These are phyloP conservation scores for Penicillium psychrosexuale DNA, from an alignment of 2,329 filamentous ascomycete species.

Conservation along the genomic window DNA sequence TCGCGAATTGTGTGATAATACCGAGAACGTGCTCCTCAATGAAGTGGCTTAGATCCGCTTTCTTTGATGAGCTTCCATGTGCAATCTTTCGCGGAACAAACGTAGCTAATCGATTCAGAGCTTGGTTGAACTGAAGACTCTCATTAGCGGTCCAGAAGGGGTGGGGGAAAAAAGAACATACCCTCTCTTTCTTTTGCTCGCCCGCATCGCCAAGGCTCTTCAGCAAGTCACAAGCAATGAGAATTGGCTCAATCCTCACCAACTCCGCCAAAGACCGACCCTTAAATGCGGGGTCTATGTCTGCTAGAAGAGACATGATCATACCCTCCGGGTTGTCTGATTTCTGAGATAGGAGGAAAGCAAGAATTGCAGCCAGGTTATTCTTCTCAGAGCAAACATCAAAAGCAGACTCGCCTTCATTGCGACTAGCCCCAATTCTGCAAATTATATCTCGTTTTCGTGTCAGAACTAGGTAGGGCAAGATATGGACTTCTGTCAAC, in stretches of 20 bases:
- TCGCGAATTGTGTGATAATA: constrained; percentile 77
- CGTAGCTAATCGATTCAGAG: constrained; percentile 50
- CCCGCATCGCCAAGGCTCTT: constrained; percentile 71
- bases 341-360: constrained; percentile 56
- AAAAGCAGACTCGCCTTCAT: constrained; percentile 52
- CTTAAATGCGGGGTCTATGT: constrained; percentile 68
- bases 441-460: constrained; percentile 75
- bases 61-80: constrained; percentile 47
- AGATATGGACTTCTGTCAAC: constrained; percentile 72
- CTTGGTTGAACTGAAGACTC: constrained; percentile 46
- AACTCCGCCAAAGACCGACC: constrained; percentile 64
- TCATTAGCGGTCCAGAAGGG: not conserved
- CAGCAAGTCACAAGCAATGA: constrained; percentile 75
- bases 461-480: constrained; percentile 81
- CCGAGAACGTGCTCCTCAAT: constrained; percentile 81
- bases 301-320: constrained; percentile 65
- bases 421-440: constrained; percentile 70
- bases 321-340: constrained; percentile 65
- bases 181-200: constrained; percentile 48
- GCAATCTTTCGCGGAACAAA: constrained; percentile 51
- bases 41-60: constrained; percentile 64
- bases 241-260: constrained; percentile 70
- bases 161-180: constrained; percentile 46
- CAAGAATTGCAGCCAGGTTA: constrained; percentile 59
- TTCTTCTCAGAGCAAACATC: constrained; percentile 59